Percentiles rank a stretch among this genome's conserved stretches.
These are phyloP conservation scores for Diddensiella caesifluorescens DNA, from an alignment of 805 yeast genomes.

Conservation along the genomic window DNA sequence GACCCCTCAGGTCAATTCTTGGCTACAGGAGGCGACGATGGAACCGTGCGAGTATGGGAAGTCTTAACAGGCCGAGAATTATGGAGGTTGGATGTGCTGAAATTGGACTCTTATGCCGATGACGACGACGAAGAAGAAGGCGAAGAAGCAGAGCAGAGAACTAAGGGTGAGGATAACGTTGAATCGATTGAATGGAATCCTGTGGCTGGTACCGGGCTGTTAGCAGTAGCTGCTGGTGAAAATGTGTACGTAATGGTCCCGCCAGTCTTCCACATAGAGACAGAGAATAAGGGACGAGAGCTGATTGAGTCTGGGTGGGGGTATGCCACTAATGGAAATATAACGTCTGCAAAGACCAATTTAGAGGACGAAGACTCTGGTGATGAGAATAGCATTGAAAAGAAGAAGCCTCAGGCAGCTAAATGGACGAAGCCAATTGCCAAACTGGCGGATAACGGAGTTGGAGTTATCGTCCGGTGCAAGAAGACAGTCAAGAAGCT, in stretches of 20 bases:
- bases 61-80: conserved; percentile 92
- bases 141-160: conserved; percentile 38
- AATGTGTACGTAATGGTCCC: conserved; percentile 75
- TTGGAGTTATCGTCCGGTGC: conserved; percentile 65
- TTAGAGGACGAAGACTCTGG: conserved; percentile 33
- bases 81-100: conserved; percentile 41
- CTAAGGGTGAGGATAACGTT: conserved; percentile 62
- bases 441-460: conserved; percentile 56
- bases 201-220: conserved; percentile 59
- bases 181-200: conserved; percentile 92
- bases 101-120: conserved; percentile 32
- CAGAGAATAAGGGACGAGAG: conserved; percentile 74
- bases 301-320: conserved; percentile 91
- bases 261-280: conserved; percentile 82
- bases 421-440: conserved; percentile 80
- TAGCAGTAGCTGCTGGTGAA: conserved; percentile 83
- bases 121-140: conserved; percentile 33
- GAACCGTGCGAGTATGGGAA: conserved; percentile 95
- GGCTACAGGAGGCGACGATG: conserved; percentile 98
- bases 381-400: conserved; percentile 31
- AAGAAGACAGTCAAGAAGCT: conserved; percentile 65
- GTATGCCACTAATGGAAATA: conserved; percentile 44
- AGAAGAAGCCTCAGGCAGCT: conserved; percentile 46
- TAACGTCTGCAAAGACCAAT: conserved; percentile 28
- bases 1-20: conserved; percentile 92